Evolutionary conservation across 1,284 basidiomycete genomes (phyloP).

Genomic region (Marasmius tenuissimus): DNA sequence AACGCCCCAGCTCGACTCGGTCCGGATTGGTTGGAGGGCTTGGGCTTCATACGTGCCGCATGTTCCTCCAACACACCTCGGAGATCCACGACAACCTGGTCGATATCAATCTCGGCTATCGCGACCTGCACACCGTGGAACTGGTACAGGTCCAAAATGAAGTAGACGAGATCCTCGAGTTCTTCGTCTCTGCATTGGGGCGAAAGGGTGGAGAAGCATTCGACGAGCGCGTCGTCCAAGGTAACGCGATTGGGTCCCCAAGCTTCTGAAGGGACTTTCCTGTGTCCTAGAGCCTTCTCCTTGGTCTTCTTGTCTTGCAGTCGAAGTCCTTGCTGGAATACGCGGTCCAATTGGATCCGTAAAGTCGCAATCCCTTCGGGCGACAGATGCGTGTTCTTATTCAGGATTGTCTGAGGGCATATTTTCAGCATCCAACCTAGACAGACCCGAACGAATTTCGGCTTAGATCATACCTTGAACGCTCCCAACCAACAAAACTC

Average conservation of each 20-base stretch:
- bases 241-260: slow-evolving; percentile 49
- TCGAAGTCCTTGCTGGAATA: slow-evolving; percentile 69
- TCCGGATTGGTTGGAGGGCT: slow-evolving; percentile 17
- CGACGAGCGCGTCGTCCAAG: slow-evolving; percentile 75
- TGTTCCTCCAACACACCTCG: slow-evolving; percentile 73
- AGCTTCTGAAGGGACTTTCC: slow-evolving; percentile 34
- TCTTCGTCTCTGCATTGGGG: slow-evolving; percentile 89
- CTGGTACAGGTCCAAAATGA: slow-evolving; percentile 92
- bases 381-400: slow-evolving; percentile 48
- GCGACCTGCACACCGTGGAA: slow-evolving; percentile 90
- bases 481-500: slow-evolving; percentile 97
- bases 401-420: slow-evolving; percentile 64
- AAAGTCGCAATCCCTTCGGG: slow-evolving; percentile 54
- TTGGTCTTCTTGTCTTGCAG: slow-evolving; percentile 57
- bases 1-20: slow-evolving; percentile 8
- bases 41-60: slow-evolving; percentile 30
- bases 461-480: slow-evolving; percentile 74
- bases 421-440: slow-evolving; percentile 1
- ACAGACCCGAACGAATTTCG: too few species aligned
- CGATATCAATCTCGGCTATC: slow-evolving; percentile 90
- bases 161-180: slow-evolving; percentile 93
- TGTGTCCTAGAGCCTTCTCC: slow-evolving; percentile 28
- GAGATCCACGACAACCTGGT: slow-evolving; percentile 80
- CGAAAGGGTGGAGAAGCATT: slow-evolving; percentile 83
- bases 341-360: slow-evolving; percentile 65